Evolutionary conservation across 169 alveolate species (phyloP), one percentile per base, ranked within the genome.

Genomic region (Nephromyces sp.): DNA sequence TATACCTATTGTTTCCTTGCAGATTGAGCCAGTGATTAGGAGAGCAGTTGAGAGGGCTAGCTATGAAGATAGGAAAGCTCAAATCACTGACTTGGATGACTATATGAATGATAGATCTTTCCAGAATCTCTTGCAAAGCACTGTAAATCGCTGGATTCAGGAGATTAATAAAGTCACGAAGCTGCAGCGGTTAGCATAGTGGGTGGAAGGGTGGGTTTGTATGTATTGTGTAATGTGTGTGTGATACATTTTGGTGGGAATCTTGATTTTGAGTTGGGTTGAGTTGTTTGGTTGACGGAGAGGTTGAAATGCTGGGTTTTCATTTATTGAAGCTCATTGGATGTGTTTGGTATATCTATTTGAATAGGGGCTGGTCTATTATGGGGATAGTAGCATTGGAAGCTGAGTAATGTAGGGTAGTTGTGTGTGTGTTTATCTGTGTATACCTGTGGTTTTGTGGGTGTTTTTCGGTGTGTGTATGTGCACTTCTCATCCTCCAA

Each of bases 1-100:
- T 75, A 93, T 94, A 67, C 98, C 98, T 33, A 87, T 86, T 61
- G 90, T 94, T 65, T 78, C 82, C 68, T 84, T 95, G 61, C 77
- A 80, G 34, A 78, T 90, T 15, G 98, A 93, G 72, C 92, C 95
- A 34, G 85, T 81, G 34, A 88, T 93, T 8, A 80, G 70, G 34
- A 91, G 85, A 32, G 85, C 87, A 72, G 87, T 87, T 33, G 83
- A 83, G 57, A 78, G 78, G 52, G 79, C 88, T 29, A 90, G 89
- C 68, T 75, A 62, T 0, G 73, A 68, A 0, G 62, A 62, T 25
- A 52, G 73, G 24, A 31, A 32, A 22, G 69, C 70, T 3, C 68
- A 63, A 3, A 63, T 70, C 25, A 72, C 57, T 34, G 73, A 78
- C 51, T 4, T 76, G 82, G 93, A 64, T 73, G 90, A 52, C 3